These are phyloP conservation scores for Anthostomella pinea DNA, from an alignment of 2,329 filamentous ascomycete genomes.

Conservation along the genomic window DNA sequence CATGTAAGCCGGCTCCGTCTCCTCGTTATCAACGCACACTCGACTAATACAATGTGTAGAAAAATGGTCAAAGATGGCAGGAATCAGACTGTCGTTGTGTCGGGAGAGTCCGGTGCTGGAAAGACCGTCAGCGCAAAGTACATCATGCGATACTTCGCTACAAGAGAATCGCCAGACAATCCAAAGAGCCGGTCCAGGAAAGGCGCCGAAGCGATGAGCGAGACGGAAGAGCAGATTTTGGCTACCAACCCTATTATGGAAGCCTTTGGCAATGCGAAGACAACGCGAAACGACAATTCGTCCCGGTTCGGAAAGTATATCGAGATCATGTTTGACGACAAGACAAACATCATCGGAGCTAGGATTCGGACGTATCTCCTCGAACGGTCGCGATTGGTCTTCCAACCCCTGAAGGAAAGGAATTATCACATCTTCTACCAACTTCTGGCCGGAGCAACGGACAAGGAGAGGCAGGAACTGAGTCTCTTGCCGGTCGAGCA, in stretches of 20 bases:
- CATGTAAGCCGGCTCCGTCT: conserved; percentile 59
- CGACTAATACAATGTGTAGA: conserved; percentile 49
- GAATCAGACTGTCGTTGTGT: conserved; percentile 99
- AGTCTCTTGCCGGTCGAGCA: conserved; percentile 79
- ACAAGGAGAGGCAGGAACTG: conserved; percentile 76
- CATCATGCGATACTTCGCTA: conserved; percentile 99
- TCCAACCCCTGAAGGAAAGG: conserved; percentile 94
- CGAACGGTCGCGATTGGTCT: conserved; percentile 92
- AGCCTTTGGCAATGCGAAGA: conserved; percentile 98
- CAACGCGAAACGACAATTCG: conserved; percentile 98
- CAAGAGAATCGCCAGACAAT: conserved; percentile 88
- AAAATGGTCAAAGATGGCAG: conserved; percentile 95
- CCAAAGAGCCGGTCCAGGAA: conserved; percentile 72
- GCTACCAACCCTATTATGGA: conserved; percentile 99
- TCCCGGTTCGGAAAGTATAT: conserved; percentile 99
- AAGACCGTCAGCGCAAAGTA: conserved; percentile 99
- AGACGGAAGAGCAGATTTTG: conserved; percentile 97
- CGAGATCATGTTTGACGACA: conserved; percentile 97
- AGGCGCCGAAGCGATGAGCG: conserved; percentile 81
- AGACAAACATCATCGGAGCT: conserved; percentile 94
- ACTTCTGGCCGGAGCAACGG: conserved; percentile 85
- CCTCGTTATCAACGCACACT: neutral
- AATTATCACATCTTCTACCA: conserved; percentile 99
- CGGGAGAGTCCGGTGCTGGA: conserved; percentile 95
- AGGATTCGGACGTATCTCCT: conserved; percentile 95